Percentiles rank a stretch among this genome's conserved stretches.
Conservation (phyloP, 2,329 filamentous ascomycete genomes). For the Fusarium sp. region DNA sequence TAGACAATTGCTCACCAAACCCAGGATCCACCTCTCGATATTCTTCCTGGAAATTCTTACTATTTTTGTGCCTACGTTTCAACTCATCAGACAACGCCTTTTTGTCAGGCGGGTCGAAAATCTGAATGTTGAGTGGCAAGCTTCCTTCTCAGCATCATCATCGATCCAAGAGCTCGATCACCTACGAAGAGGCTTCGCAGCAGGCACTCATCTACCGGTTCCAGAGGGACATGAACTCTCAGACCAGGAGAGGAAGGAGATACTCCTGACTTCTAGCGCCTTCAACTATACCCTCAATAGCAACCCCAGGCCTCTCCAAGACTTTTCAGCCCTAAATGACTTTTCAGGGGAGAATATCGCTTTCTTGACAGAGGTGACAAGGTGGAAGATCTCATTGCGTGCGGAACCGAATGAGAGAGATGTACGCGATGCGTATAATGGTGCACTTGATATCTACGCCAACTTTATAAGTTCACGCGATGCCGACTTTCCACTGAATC, state of each 20-base stretch:
- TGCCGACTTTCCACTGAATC: slow-evolving; percentile 73
- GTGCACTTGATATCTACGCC: slow-evolving; percentile 70
- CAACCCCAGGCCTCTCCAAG: slow-evolving; percentile 68
- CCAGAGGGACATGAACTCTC: neutral
- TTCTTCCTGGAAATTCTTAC: slow-evolving; percentile 51
- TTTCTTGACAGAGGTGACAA: slow-evolving; percentile 68
- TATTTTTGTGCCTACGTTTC: slow-evolving; percentile 70
- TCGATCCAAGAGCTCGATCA: neutral
- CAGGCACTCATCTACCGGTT: neutral
- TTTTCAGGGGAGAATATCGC: slow-evolving; percentile 78
- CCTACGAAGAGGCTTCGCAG: neutral
- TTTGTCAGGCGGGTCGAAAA: slow-evolving; percentile 49
- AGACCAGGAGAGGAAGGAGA: slow-evolving; percentile 47
- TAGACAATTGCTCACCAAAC: neutral
- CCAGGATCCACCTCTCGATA: slow-evolving; percentile 61
- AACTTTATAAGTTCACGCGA: slow-evolving; percentile 68
- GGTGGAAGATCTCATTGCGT: slow-evolving; percentile 61
- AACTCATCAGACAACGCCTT: slow-evolving; percentile 59
- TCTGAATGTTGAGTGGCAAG: slow-evolving; percentile 15
- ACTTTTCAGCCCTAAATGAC: slow-evolving; percentile 72
- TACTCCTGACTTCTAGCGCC: slow-evolving; percentile 68
- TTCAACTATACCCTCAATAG: slow-evolving; percentile 68
- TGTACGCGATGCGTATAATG: slow-evolving; percentile 62
- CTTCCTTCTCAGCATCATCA: neutral
- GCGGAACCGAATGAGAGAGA: neutral